Percentiles rank a stretch among this genome's conserved stretches.
These are phyloP conservation scores for Aureobasidium mangrovei DNA, from an alignment of 2,329 filamentous ascomycete species.

Conservation along the genomic window DNA sequence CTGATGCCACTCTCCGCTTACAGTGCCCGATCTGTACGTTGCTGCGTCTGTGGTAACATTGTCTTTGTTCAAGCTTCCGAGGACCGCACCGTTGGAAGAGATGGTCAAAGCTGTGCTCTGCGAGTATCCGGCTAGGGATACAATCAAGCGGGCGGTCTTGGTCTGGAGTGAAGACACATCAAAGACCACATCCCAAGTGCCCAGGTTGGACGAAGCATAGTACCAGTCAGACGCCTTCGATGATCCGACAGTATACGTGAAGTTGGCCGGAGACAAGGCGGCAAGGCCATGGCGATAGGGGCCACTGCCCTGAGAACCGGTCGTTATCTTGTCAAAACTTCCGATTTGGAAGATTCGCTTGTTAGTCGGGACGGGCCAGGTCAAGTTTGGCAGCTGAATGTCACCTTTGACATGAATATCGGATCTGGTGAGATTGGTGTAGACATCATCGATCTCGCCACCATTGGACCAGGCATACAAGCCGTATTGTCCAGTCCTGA, in stretches of 20 bases:
- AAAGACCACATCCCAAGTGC: conserved; percentile 28
- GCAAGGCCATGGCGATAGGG: conserved; percentile 40
- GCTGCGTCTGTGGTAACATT: conserved; percentile 11
- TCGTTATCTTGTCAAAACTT: conserved; percentile 38
- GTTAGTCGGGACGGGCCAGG: conserved; percentile 33
- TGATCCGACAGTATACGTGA: conserved; percentile 37
- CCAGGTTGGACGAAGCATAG: conserved; percentile 37
- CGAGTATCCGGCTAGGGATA: conserved; percentile 12
- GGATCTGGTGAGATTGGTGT: conserved; percentile 36
- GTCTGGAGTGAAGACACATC: conserved; percentile 1
- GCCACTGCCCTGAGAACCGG: conserved; percentile 38
- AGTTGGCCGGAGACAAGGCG: conserved; percentile 36
- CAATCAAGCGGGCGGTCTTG: not conserved
- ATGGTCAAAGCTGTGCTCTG: conserved; percentile 9
- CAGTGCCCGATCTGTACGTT: conserved; percentile 10
- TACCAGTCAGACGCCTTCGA: conserved; percentile 39
- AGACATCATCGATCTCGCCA: conserved; percentile 36
- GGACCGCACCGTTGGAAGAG: not conserved
- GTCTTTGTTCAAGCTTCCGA: conserved; percentile 7
- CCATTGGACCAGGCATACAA: conserved; percentile 45
- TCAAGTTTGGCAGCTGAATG: conserved; percentile 22
- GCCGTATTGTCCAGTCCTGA: conserved; percentile 39
- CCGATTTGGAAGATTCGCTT: conserved; percentile 43
- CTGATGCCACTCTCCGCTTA: conserved; percentile 13
- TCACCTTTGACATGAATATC: conserved; percentile 32